These are phyloP conservation scores for Populus deltoides DNA, from an alignment of 345 rosid species.

Conservation along the genomic window DNA sequence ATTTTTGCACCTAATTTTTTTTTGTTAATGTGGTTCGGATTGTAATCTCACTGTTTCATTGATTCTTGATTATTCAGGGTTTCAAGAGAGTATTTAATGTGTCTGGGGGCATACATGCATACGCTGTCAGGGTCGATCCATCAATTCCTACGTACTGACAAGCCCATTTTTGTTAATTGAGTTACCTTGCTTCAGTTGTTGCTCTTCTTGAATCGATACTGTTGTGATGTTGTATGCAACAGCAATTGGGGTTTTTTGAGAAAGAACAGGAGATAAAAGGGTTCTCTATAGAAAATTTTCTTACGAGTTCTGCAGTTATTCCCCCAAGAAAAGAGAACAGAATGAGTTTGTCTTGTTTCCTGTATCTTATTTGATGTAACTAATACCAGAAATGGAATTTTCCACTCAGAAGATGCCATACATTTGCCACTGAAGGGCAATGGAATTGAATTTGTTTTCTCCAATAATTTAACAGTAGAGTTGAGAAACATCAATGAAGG, in stretches of 20 bases:
- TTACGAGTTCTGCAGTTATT: neutral
- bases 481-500: no score
- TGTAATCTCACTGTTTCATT: neutral
- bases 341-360: neutral
- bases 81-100: constrained; percentile 69
- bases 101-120: constrained; percentile 81
- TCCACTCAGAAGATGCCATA: neutral
- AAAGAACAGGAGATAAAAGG: neutral
- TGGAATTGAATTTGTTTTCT: no score
- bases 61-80: constrained; percentile 47
- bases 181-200: neutral
- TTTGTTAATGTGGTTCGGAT: neutral
- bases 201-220: neutral
- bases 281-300: neutral
- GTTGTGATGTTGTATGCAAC: no score
- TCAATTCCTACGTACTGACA: constrained; percentile 75
- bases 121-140: constrained; percentile 66
- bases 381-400: neutral
- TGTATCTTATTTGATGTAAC: neutral
- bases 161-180: neutral
- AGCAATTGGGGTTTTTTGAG: neutral
- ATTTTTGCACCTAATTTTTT: neutral
- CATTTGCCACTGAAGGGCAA: no score
- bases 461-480: no score
- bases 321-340: neutral